phyloP scores from a whole-genome alignment of 177 flowering plant genomes.

The Vitis hybrid region DNA sequence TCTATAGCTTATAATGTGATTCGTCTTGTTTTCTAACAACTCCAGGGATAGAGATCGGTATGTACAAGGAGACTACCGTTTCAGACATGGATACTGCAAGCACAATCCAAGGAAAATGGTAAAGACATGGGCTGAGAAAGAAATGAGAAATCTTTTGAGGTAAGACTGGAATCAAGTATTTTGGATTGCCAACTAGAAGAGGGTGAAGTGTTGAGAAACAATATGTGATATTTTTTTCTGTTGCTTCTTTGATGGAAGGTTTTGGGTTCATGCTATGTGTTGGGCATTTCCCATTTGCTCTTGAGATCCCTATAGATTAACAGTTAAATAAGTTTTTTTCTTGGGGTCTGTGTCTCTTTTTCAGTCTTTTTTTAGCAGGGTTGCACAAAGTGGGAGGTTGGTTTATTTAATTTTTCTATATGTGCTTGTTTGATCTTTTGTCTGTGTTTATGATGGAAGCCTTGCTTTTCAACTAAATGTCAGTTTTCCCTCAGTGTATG shows the following conservation, averaged over 20 bases:
- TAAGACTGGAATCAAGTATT: slow-evolving; percentile 14
- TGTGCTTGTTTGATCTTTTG: neutral
- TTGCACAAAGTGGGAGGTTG: too few relatives aligned
- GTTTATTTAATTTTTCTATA: too few relatives aligned
- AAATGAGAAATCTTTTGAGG: slow-evolving; percentile 96
- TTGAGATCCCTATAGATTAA: too few relatives aligned
- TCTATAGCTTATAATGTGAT: neutral
- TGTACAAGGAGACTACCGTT: slow-evolving; percentile 97
- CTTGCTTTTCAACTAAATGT: neutral
- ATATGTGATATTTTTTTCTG: neutral
- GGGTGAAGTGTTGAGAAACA: too few relatives aligned
- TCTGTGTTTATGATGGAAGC: neutral
- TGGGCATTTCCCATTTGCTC: too few relatives aligned
- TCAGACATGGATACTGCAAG: slow-evolving; percentile 90
- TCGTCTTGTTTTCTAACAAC: slow-evolving; percentile 10
- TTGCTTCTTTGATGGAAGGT: neutral
- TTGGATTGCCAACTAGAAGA: too few relatives aligned
- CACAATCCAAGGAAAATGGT: slow-evolving; percentile 99
- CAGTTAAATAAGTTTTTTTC: too few relatives aligned
- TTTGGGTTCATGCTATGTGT: too few relatives aligned
- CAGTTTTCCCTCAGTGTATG: neutral
- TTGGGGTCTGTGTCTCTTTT: too few relatives aligned
- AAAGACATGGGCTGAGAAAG: slow-evolving; percentile 99
- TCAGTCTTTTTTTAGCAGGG: too few relatives aligned
- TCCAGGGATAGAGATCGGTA: slow-evolving; percentile 93